Percentiles rank a stretch among this genome's conserved stretches.
Evolutionary conservation across 768 basidiomycete species (phyloP).

Genomic region (Suillus discolor): DNA sequence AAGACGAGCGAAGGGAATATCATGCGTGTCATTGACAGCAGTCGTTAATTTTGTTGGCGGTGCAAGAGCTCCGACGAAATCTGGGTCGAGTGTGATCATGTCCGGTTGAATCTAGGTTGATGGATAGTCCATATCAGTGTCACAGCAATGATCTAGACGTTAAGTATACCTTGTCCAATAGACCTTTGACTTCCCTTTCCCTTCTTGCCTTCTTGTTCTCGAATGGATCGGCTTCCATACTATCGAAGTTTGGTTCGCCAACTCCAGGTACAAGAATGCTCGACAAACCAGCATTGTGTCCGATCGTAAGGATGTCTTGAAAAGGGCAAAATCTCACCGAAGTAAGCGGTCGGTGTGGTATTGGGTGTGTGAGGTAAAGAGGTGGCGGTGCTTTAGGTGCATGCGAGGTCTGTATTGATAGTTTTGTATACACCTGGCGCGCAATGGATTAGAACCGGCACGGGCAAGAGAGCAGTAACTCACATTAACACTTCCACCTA

Average conservation of each 20-base stretch:
- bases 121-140: conserved; percentile 7
- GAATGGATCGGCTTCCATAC: conserved; percentile 91
- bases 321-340: conserved; percentile 87
- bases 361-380: conserved; percentile 85
- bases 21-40: conserved; percentile 43
- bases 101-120: conserved; percentile 79
- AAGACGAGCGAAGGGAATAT: conserved; percentile 68
- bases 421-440: conserved; percentile 69
- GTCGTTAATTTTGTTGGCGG: conserved; percentile 63
- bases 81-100: conserved; percentile 83
- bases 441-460: conserved; percentile 7
- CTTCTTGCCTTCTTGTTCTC: conserved; percentile 80
- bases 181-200: conserved; percentile 87
- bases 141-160: neutral
- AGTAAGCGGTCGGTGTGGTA: conserved; percentile 76
- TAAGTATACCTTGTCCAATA: conserved; percentile 79
- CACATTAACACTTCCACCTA: conserved; percentile 84
- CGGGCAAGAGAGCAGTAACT: conserved; percentile 22
- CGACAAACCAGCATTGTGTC: conserved; percentile 78
- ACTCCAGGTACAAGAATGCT: conserved; percentile 88
- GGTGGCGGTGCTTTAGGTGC: conserved; percentile 60
- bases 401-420: conserved; percentile 62
- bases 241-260: conserved; percentile 96
- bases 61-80: conserved; percentile 71
- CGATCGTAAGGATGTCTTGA: conserved; percentile 81